These are phyloP conservation scores for Cryphonectria naterciae DNA, from an alignment of 2,329 filamentous ascomycete species.

Conservation along the genomic window DNA sequence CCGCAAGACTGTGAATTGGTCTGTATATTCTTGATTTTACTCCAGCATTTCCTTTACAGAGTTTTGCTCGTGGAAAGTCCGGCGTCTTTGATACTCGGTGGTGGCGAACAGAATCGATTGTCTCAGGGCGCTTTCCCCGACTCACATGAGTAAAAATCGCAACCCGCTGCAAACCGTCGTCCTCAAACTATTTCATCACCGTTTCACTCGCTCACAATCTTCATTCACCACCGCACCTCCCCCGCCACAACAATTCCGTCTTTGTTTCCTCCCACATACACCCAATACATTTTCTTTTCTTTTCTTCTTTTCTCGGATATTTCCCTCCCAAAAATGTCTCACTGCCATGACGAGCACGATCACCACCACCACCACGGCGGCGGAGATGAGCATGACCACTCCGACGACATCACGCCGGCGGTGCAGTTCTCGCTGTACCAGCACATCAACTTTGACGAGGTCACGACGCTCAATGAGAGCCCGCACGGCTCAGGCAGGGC, in stretches of 20 bases:
- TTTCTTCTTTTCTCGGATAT: too few relatives aligned
- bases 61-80: background rate
- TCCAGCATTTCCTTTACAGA: background rate
- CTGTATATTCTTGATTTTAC: background rate
- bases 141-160: conserved; percentile 18
- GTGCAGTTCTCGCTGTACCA: conserved; percentile 89
- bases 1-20: background rate
- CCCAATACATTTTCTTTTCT: background rate
- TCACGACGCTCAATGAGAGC: conserved; percentile 85
- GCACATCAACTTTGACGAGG: conserved; percentile 85
- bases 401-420: conserved; percentile 88
- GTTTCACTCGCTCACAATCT: background rate
- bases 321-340: conserved; percentile 33
- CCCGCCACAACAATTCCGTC: background rate
- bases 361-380: conserved; percentile 60
- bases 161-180: conserved; percentile 23
- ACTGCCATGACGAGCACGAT: conserved; percentile 42
- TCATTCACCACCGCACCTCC: background rate
- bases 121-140: background rate
- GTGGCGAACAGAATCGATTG: background rate
- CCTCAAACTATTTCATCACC: background rate
- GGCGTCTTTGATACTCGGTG: too few relatives aligned
- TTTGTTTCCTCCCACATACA: background rate
- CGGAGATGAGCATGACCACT: conserved; percentile 77
- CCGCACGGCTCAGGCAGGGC: conserved; percentile 68